Conservation (phyloP, 2,329 filamentous ascomycete genomes). For the Sclerotinia trifoliorum region DNA sequence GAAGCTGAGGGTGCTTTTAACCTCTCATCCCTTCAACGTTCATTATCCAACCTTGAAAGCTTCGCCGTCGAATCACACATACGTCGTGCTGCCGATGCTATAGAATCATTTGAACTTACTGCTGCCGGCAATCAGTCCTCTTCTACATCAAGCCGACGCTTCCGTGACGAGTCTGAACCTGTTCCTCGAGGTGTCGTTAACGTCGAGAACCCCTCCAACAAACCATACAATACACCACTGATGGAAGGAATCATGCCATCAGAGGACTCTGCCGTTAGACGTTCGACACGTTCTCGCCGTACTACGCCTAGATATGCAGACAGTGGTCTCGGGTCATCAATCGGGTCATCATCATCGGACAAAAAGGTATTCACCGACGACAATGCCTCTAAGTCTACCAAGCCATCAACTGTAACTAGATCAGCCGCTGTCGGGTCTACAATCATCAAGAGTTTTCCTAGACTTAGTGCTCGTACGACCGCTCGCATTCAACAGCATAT, state of each 20-base stretch:
- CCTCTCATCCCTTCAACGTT: constrained; percentile 54
- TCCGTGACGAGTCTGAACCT: constrained; percentile 57
- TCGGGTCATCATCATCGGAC: constrained; percentile 59
- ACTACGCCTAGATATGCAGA: constrained; percentile 69
- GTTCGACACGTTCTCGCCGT: constrained; percentile 54
- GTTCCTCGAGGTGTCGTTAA: constrained; percentile 59
- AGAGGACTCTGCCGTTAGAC: constrained; percentile 47
- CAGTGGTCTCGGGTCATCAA: constrained; percentile 82
- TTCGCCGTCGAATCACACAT: constrained; percentile 63
- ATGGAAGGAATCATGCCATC: constrained; percentile 46
- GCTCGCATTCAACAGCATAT: constrained; percentile 79
- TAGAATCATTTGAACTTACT: constrained; percentile 63
- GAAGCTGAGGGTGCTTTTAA: constrained; percentile 32
- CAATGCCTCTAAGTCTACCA: constrained; percentile 43
- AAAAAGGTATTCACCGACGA: constrained; percentile 47
- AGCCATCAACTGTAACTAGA: constrained; percentile 59
- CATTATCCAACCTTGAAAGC: constrained; percentile 69
- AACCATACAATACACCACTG: constrained; percentile 34
- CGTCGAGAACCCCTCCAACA: constrained; percentile 47
- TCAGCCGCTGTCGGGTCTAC: constrained; percentile 53
- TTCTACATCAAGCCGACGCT: constrained; percentile 42
- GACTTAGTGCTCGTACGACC: constrained; percentile 67
- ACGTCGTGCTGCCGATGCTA: constrained; percentile 66
- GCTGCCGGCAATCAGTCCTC: constrained; percentile 44
- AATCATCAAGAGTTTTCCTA: constrained; percentile 51